Evolutionary conservation across 164 flowering plant genomes (phyloP), one percentile per base, ranked within the genome.

Genomic region (Liriodendron chinense): DNA sequence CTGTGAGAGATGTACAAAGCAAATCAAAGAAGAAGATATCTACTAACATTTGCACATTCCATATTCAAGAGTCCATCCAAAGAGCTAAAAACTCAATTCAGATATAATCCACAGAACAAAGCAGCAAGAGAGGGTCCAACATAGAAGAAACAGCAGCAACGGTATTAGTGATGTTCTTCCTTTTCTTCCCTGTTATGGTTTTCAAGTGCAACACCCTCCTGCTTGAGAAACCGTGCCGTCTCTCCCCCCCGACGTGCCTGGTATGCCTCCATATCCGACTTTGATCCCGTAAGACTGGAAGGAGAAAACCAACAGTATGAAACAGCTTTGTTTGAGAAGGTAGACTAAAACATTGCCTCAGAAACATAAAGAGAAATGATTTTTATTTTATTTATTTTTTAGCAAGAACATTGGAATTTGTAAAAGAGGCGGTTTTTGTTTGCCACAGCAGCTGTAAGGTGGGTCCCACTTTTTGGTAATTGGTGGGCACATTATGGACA

Each of bases 181-280:
- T 53, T 16, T 53, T 53, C 59, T 53, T 14, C 13, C 0, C 59
- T 13, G 13, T 3, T 53, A 8, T 53, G 13, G 59, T 53, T 53
- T 47, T 91, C 85, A 94, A 87, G 84, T 76, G 89, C 97, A 94
- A 75, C 98, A 94, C 28, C 97, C 92, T 23, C 96, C 94, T 21
- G 76, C 85, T 80, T 91, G 98, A 75, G 97, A 77, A 70, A 86
- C 76, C 47, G 90, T 68, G 20, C 91, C 93, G 76, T 89, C 96
- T 78, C 97, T 86, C 57, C 96, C 94, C 24, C 88, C 89, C 21
- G 98, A 90, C n/a, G 96, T 85, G 47, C 94, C 94, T 0, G 91
- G 96, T 25, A 91, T 88, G 72, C 97, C 93, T 68, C 92, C 96
- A 76, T 87, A 91, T 75, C 98, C 98, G 62, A 92, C 96, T 85